These are phyloP conservation scores for Exophiala oligosperma DNA, from an alignment of 2,329 filamentous ascomycete species.

Conservation along the genomic window DNA sequence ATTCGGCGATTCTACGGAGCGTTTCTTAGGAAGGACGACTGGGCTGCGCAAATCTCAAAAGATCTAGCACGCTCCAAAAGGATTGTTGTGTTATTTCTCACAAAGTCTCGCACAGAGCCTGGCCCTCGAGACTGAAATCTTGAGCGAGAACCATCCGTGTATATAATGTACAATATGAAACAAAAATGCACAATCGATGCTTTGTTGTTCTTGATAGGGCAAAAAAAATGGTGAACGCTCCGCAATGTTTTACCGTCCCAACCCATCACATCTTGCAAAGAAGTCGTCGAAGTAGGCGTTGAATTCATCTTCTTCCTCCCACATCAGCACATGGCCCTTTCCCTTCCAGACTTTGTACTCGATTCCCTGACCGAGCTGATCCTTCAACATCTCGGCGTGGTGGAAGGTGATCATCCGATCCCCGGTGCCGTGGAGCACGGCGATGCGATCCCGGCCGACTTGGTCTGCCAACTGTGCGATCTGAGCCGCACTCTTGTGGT, in stretches of 20 bases:
- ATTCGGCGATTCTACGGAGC: too few relatives aligned
- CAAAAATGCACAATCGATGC: background rate
- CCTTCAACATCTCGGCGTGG: constrained; percentile 69
- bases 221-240: background rate
- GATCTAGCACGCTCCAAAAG: too few relatives aligned
- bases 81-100: too few relatives aligned
- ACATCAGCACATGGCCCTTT: constrained; percentile 72
- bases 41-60: too few relatives aligned
- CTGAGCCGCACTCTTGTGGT: constrained; percentile 70
- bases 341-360: constrained; percentile 63
- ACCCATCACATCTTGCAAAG: constrained; percentile 39
- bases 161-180: background rate
- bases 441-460: constrained; percentile 71
- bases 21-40: too few relatives aligned
- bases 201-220: too few relatives aligned
- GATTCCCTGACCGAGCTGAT: constrained; percentile 60
- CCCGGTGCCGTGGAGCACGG: constrained; percentile 72
- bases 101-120: too few relatives aligned
- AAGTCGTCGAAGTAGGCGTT: constrained; percentile 63
- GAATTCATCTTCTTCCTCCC: constrained; percentile 71
- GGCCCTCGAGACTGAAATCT: background rate
- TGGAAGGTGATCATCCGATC: constrained; percentile 77
- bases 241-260: background rate
- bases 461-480: constrained; percentile 64
- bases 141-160: background rate